Percentiles rank a stretch among this genome's conserved stretches.
These are phyloP conservation scores for Globisporangium polare DNA, from an alignment of 352 stramenopile species.

Conservation along the genomic window DNA sequence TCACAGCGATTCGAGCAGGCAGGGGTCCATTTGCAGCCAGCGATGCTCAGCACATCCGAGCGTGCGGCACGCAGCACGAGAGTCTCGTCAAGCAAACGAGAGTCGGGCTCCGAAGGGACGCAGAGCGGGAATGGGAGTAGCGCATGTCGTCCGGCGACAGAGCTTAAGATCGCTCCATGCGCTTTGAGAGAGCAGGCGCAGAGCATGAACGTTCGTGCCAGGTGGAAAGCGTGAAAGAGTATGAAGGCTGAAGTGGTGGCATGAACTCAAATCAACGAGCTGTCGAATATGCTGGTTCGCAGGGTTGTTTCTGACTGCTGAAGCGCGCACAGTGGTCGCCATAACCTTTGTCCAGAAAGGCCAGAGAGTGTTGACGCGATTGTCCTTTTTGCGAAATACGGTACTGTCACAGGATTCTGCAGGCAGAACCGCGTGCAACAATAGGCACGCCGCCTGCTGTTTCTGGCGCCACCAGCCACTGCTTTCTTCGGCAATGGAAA, in stretches of 20 bases:
- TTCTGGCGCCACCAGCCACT: neutral
- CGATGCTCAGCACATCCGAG: neutral
- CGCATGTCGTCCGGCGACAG: neutral
- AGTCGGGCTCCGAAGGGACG: neutral
- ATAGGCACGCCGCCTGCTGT: neutral
- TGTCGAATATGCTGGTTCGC: neutral
- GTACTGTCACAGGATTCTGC: neutral
- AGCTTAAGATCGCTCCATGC: neutral
- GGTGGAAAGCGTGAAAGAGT: no score
- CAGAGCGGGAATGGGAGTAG: neutral
- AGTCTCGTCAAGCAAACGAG: neutral
- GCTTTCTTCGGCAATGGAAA: neutral
- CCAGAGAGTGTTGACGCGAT: neutral
- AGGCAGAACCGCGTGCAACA: neutral
- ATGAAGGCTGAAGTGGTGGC: no score
- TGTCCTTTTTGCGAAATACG: neutral
- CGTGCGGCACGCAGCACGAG: neutral
- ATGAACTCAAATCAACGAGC: neutral
- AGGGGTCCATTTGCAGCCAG: neutral
- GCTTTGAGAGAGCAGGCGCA: neutral
- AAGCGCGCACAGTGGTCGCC: neutral
- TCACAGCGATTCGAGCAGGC: no score
- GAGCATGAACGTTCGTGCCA: neutral
- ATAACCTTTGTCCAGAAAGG: neutral
- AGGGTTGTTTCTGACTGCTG: neutral